These are phyloP conservation scores for Bryoglossum gracile DNA, from an alignment of 495 filamentous ascomycete species.

Conservation along the genomic window DNA sequence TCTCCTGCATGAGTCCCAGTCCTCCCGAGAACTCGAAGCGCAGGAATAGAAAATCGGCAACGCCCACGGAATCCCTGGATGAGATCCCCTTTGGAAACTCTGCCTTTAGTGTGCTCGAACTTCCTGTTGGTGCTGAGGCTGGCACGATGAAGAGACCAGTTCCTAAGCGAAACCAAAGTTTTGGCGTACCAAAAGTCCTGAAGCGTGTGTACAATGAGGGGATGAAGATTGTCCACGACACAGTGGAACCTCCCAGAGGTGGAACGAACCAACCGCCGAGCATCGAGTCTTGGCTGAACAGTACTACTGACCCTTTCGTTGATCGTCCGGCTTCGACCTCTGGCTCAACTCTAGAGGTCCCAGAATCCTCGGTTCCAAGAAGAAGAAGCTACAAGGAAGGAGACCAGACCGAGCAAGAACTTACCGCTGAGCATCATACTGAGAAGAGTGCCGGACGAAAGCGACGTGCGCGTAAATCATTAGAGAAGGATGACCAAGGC, in stretches of 20 bases:
- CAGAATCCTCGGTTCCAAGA: constrained; percentile 1
- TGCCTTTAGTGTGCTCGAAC: constrained; percentile 50
- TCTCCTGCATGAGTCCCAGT: constrained; percentile 12
- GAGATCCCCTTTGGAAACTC: constrained; percentile 51
- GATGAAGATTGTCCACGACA: constrained; percentile 48
- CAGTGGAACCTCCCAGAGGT: constrained; percentile 41
- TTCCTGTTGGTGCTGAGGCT: constrained; percentile 37
- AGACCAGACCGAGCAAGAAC: constrained; percentile 8
- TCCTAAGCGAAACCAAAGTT: constrained; percentile 21
- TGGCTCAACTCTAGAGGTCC: constrained; percentile 14
- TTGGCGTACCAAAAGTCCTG: constrained; percentile 41
- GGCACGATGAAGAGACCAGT: constrained; percentile 20
- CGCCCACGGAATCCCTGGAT: constrained; percentile 34
- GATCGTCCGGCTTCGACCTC: constrained; percentile 40
- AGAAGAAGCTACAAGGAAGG: constrained; percentile 11
- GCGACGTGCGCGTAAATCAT: not conserved
- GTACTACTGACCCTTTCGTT: constrained; percentile 65
- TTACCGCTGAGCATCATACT: constrained; percentile 3
- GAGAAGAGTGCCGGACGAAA: not conserved
- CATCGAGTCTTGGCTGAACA: constrained; percentile 72
- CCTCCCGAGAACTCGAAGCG: constrained; percentile 15
- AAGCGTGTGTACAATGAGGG: constrained; percentile 48
- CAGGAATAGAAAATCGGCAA: constrained; percentile 14
- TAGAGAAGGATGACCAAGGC: not conserved
- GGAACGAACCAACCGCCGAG: constrained; percentile 43